Base-by-base conservation (phyloP, 768 basidiomycete genomes). In the Podaxis sp. region DNA sequence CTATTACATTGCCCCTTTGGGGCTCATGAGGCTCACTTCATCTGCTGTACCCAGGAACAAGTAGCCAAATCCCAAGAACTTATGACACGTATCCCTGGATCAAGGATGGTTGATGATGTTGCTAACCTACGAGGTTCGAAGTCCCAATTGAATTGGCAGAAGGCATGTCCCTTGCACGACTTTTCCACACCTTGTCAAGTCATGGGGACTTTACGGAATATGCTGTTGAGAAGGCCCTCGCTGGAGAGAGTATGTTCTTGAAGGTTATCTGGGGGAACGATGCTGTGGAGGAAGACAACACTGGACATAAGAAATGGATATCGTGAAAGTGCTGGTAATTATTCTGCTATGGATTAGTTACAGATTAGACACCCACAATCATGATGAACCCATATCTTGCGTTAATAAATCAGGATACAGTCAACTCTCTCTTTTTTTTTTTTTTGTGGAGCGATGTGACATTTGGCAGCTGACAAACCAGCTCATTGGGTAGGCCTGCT, bases 21-120 rank as follows among this genome's bases (percentile, higher is more conserved):
- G 4, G 84, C 81, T 1, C 92, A 93, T 71, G 89, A 92, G 68
- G 85, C 92, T 19, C 90, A 92, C 71, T 87, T 93, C 70, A 82
- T 83, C 1, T 87, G 86, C 64, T 84, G 83, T 0, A 86, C 83
- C 0, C 79, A 87, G 8, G 86, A 87, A 59, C 88, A 89, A 44
- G 75, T 84, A n/a, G 67, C 72, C 4, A 79, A 78, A 63, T 87
- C 88, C 4, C 86, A 85, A 51, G 72, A 78, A 2, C 74, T 90
- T 44, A 89, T 90, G 87, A 68, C 83, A 4, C 78, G 73, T 3
- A 83, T 76, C 33, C 88, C 89, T 2, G 86, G 86, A 8, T 81
- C 87, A 13, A 80, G 84, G 3, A 82, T 85, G 76, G 86, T 84
- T 4, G 87, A 91, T 66, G 89, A 90, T 67, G 87, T 90, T 15